Evolutionary conservation across 1,284 basidiomycete genomes (phyloP), one percentile per base, ranked within the genome.

Genomic region (Lentinula novae-zelandiae): DNA sequence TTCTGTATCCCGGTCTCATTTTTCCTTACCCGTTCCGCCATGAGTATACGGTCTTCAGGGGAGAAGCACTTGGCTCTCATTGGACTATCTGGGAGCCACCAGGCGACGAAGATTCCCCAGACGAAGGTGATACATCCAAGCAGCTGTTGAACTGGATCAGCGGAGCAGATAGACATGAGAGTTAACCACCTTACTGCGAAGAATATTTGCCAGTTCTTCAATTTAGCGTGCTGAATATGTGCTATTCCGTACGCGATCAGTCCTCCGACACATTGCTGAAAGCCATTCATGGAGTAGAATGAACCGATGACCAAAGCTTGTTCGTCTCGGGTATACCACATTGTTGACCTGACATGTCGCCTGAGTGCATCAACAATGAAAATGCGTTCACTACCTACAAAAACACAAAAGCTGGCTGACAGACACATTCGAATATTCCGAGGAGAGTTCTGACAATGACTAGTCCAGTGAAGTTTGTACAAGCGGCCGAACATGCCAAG

Each of bases 1-100:
- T 84, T 83, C 68, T 84, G 81, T 36, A 83, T 77, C 10, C 82
- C 82, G 7, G 80, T 82, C 58, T 82, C 76, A 67, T 85, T 84
- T 65, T 78, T 76, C 49, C 81, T 70, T 8, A 85, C 81, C n/a
- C 82, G 75, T 67, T 83, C 79, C 22, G 82, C 77, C 53, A 84
- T 79, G 17, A 83, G 75, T n/a, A 80, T 64, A 36, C 79, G 73
- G 65, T 85, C 81, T 61, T 82, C 76, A 22, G 73, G 69, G 33
- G 76, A 75, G 64, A 76, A 82, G 66, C 82, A 82, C 52, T 70
- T 78, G 2, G 80, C 80, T 12, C 77, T 73, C 69, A 82, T 79
- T 0, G 81, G 80, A 57, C 76, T 78, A 66, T 82, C 80, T 0
- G 81, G 81, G 5, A 83, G 75, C 77, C 78, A 83, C 69, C 71